These are phyloP conservation scores for Setaria viridis DNA, from an alignment of 202 grass and related monocot species.

Conservation along the genomic window DNA sequence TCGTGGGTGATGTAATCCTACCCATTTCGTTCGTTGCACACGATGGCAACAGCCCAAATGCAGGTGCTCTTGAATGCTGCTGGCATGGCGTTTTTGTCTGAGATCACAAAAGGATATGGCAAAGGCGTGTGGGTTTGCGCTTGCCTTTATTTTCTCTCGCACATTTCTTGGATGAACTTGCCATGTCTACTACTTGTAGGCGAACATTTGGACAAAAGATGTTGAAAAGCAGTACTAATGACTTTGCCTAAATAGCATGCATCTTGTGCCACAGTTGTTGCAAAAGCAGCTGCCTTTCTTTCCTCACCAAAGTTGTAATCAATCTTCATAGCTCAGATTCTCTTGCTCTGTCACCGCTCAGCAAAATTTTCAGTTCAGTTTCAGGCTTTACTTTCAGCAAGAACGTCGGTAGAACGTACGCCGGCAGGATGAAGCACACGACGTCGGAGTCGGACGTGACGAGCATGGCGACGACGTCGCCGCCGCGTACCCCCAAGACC, in stretches of 20 bases:
- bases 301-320: neutral
- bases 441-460: slow-evolving; percentile 91
- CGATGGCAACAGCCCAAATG: neutral
- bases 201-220: slow-evolving; percentile 7
- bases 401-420: neutral
- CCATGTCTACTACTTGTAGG: neutral
- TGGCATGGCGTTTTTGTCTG: neutral
- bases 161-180: slow-evolving; percentile 28
- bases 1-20: neutral
- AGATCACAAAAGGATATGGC: neutral
- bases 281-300: neutral
- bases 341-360: neutral
- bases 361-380: slow-evolving; percentile 24
- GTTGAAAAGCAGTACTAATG: neutral
- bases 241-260: neutral
- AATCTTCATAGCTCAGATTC: slow-evolving; percentile 4
- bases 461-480: slow-evolving; percentile 68
- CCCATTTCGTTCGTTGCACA: neutral
- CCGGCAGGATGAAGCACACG: slow-evolving; percentile 67
- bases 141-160: neutral
- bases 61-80: neutral
- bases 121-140: neutral
- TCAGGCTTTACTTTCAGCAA: neutral
- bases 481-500: slow-evolving; percentile 83
- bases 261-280: neutral